Base-by-base conservation (phyloP, 176 grass and related monocot genomes). In the Raddia guianensis region DNA sequence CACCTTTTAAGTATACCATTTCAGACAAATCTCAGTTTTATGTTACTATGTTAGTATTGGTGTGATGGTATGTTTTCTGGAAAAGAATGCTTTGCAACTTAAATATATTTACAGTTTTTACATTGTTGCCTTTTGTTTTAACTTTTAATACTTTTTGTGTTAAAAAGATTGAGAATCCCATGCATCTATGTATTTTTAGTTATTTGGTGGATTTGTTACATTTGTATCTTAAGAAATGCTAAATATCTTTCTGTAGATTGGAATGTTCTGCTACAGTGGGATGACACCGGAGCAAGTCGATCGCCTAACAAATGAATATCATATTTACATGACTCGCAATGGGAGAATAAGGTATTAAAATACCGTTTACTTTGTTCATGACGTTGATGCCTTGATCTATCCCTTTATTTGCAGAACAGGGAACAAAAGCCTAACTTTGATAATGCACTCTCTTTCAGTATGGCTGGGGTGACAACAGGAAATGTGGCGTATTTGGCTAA, bases 211-310 rank as follows among this genome's bases (percentile, higher is more conserved):
- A 49, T 59, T 66, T 67, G 3, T 77, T 66, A 37, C 46, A 49
- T 59, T 66, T 67, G 3, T 77, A 65, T 75, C 34, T 55, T n/a
- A 82, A 45, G 1, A 78, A 65, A 40, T 57, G 13, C 0, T 71
- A 63, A 12, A 0, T 67, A 6, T 69, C 49, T 82, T 2, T 75
- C 19, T 47, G 57, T 82, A 99, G 96, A 95, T 99, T 69, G 96
- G 92, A 63, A 99, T 99, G 96, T 99, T 99, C 78, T 99, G 96
- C 84, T 99, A 95, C 79, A 99, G 96, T 78, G 92, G 96, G 34
- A 86, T 99, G 92, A 88, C 92, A 73, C 92, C 92, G 74, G 96
- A 99, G 70, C 96, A 99, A 76, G 90, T 99, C 4, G 92, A 98
- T 81, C 83, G 88, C 18, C 42, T 98, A 73, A 98, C 90, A 42